Evolutionary conservation across 1,139 yeast genomes (phyloP).

Genomic region (Zygosaccharomyces sapae): DNA sequence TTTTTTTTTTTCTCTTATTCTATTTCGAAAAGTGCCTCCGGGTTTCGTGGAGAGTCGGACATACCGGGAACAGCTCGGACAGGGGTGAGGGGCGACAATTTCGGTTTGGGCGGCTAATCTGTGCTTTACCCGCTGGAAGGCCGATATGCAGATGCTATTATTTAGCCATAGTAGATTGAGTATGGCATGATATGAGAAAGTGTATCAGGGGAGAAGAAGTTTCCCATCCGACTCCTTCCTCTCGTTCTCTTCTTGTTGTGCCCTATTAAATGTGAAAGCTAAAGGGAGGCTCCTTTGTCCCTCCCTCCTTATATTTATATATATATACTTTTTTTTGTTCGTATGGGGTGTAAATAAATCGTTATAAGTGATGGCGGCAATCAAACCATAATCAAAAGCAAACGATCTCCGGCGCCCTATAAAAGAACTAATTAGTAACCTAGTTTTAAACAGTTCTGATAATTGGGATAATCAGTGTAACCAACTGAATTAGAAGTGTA

Average conservation of each 20-base stretch:
- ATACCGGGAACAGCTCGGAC: neutral
- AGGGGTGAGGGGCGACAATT: neutral
- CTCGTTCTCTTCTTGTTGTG: too few species aligned
- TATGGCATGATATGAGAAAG: too few species aligned
- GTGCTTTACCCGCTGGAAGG: neutral
- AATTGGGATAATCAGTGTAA: conserved; percentile 17
- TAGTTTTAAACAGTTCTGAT: neutral
- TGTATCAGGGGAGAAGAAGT: too few species aligned
- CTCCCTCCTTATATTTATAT: neutral
- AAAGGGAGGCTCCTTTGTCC: neutral
- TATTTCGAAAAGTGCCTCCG: neutral
- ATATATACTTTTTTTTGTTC: neutral
- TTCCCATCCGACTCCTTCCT: too few species aligned
- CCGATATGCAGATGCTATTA: neutral
- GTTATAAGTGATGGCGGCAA: neutral
- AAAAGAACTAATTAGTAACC: too few species aligned
- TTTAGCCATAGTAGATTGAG: too few species aligned
- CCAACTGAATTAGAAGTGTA: conserved; percentile 25
- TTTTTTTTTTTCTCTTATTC: neutral
- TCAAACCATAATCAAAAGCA: too few species aligned
- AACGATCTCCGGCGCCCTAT: too few species aligned
- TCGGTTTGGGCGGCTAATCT: neutral
- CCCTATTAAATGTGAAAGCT: neutral
- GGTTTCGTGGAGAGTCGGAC: neutral
- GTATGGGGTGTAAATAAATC: neutral